Conservation (phyloP, 2,329 filamentous ascomycete genomes). For the Beauveria australis region DNA sequence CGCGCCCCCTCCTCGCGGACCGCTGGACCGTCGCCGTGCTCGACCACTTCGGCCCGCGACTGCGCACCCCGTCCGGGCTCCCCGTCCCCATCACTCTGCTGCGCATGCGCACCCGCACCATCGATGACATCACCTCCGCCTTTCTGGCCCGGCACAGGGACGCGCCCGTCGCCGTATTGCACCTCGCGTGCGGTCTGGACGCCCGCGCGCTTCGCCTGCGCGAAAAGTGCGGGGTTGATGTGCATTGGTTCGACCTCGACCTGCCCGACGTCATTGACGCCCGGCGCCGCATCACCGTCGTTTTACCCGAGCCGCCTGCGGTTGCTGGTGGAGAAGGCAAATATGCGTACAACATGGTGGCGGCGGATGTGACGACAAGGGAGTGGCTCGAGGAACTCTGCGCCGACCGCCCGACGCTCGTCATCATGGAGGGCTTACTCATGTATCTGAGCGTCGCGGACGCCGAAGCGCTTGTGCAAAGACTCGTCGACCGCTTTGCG, state of each 20-base stretch:
- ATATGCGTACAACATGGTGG: slow-evolving; percentile 19
- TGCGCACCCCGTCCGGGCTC: background rate
- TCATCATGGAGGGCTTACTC: slow-evolving; percentile 25
- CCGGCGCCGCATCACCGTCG: slow-evolving; percentile 17
- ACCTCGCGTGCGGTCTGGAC: slow-evolving; percentile 25
- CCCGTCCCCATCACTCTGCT: background rate
- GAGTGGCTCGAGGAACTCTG: slow-evolving; percentile 24
- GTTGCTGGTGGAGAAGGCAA: slow-evolving; percentile 4
- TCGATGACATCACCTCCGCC: slow-evolving; percentile 15
- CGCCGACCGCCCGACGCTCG: slow-evolving; percentile 22
- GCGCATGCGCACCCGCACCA: background rate
- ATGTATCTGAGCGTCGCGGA: slow-evolving; percentile 22
- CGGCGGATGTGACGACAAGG: slow-evolving; percentile 18
- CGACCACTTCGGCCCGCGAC: background rate
- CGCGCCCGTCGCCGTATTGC: slow-evolving; percentile 20
- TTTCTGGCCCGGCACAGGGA: slow-evolving; percentile 18
- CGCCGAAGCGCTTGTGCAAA: slow-evolving; percentile 17
- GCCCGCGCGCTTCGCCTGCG: slow-evolving; percentile 20
- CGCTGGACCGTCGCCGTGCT: slow-evolving; percentile 8
- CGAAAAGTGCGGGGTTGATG: slow-evolving; percentile 11
- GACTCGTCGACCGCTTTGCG: slow-evolving; percentile 19
- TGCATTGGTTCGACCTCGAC: slow-evolving; percentile 28
- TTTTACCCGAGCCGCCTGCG: slow-evolving; percentile 12
- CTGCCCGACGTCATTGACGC: slow-evolving; percentile 26
- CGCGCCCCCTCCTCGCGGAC: slow-evolving; percentile 12